Conservation (phyloP, 257 asterid genomes). For the Solanum piurae region DNA sequence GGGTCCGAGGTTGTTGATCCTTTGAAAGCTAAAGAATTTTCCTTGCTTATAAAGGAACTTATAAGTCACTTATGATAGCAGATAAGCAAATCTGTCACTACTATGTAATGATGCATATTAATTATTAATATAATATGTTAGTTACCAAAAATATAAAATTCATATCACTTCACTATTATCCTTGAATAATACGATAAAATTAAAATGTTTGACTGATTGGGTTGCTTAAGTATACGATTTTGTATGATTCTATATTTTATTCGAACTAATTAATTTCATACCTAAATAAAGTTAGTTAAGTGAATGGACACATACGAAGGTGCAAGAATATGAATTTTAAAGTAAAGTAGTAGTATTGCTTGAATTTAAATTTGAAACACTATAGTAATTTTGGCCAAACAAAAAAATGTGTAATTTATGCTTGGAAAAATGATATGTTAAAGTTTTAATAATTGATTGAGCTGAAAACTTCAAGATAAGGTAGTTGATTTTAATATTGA, state of each 20-base stretch:
- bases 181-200: background rate
- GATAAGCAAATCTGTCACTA: too few relatives aligned
- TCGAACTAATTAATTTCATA: background rate
- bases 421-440: too few relatives aligned
- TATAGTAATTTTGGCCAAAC: too few relatives aligned
- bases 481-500: too few relatives aligned
- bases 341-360: too few relatives aligned
- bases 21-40: slow-evolving; percentile 4
- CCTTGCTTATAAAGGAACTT: background rate
- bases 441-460: too few relatives aligned
- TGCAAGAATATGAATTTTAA: background rate
- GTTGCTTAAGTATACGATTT: background rate
- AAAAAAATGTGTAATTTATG: too few relatives aligned
- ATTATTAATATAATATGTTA: too few relatives aligned
- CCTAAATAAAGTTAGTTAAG: background rate
- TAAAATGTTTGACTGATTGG: background rate
- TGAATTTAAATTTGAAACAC: background rate
- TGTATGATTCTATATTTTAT: background rate
- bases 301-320: background rate
- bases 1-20: slow-evolving; percentile 3
- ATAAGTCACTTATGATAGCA: background rate
- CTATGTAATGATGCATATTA: too few relatives aligned
- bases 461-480: too few relatives aligned
- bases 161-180: background rate
- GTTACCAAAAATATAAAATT: too few relatives aligned